Conservation (phyloP, 2,329 filamentous ascomycete species). For the Trichoderma polysporum region DNA sequence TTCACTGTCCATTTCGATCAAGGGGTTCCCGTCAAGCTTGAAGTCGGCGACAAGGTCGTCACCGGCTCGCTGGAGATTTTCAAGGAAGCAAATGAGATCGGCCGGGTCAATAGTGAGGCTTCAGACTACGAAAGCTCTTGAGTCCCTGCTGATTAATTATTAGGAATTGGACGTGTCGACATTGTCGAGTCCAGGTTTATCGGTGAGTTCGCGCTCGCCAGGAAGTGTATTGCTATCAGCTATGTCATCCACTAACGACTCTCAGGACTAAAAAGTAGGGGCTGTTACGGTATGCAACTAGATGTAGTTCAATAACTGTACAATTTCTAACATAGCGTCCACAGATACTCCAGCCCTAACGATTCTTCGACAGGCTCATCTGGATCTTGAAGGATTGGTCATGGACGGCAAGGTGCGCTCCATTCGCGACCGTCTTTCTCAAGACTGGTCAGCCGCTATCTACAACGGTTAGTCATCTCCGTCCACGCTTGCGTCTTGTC, state of each 20-base stretch:
- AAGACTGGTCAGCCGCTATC: too few species aligned
- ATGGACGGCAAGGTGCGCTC: conserved; percentile 55
- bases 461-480: too few species aligned
- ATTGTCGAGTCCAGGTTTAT: conserved; percentile 50
- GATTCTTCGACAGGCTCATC: conserved; percentile 26
- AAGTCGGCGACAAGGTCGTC: background rate
- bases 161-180: conserved; percentile 67
- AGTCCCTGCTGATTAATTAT: too few species aligned
- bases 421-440: conserved; percentile 55
- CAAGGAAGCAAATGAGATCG: conserved; percentile 55
- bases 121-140: too few species aligned
- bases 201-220: too few species aligned
- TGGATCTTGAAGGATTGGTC: conserved; percentile 56
- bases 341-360: background rate
- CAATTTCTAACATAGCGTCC: too few species aligned
- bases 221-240: too few species aligned
- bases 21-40: conserved; percentile 62
- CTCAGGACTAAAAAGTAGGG: too few species aligned
- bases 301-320: too few species aligned
- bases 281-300: too few species aligned
- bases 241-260: too few species aligned
- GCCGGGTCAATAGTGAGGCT: conserved; percentile 57
- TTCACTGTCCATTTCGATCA: conserved; percentile 65
- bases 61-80: conserved; percentile 46
- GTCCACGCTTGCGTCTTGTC: too few species aligned